phyloP scores from a whole-genome alignment of 345 rosid genomes.

The Hevea brasiliensis region DNA sequence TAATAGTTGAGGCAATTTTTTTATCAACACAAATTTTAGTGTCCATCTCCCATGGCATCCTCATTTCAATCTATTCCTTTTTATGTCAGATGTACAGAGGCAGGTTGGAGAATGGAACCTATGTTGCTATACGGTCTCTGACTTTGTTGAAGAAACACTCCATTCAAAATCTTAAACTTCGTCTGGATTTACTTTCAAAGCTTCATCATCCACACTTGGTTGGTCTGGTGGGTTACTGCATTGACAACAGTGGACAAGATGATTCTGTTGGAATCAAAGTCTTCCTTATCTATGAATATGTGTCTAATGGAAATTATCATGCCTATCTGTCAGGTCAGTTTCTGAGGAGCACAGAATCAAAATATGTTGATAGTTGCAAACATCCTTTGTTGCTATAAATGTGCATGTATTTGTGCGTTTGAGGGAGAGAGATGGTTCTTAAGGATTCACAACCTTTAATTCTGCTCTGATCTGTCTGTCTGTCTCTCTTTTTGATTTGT shows the following conservation, averaged over 20 bases:
- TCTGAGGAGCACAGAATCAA: background rate
- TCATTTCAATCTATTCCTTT: conserved; percentile 8
- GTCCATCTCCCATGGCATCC: conserved; percentile 8
- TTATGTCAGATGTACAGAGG: conserved; percentile 77
- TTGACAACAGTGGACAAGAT: conserved; percentile 46
- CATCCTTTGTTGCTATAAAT: background rate
- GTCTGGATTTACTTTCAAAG: conserved; percentile 75
- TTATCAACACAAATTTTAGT: conserved; percentile 2
- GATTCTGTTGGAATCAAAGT: conserved; percentile 48
- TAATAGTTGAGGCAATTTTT: background rate
- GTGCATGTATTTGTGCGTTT: background rate
- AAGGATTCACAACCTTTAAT: background rate
- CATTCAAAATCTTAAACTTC: conserved; percentile 63
- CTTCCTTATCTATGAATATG: conserved; percentile 77
- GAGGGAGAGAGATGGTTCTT: background rate
- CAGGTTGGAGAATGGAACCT: conserved; percentile 71
- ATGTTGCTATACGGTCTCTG: conserved; percentile 63
- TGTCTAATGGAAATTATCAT: conserved; percentile 65
- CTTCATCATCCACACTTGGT: conserved; percentile 94
- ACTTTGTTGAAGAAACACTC: conserved; percentile 62
- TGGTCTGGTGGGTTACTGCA: conserved; percentile 80
- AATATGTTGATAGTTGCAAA: no score
- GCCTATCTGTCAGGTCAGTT: conserved; percentile 73
- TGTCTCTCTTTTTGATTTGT: background rate
- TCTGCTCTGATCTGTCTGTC: background rate